Evolutionary conservation across 1,284 basidiomycete species (phyloP).

Genomic region (Singerocomus inundabilis): DNA sequence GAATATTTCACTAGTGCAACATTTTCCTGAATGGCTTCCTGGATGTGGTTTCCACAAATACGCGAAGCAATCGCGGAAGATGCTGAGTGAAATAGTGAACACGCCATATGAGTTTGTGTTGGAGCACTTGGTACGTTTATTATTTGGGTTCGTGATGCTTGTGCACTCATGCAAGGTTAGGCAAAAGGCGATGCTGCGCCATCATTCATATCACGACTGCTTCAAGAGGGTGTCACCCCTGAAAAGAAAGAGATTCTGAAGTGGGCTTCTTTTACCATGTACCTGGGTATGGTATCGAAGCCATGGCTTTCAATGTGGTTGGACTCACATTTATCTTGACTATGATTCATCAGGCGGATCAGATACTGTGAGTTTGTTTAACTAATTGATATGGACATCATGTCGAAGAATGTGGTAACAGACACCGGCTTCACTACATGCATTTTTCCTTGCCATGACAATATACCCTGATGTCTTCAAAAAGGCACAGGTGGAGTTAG

Average conservation of each 20-base stretch:
- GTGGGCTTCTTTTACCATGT: slow-evolving; percentile 18
- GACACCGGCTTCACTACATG: slow-evolving; percentile 42
- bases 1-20: slow-evolving; percentile 27
- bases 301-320: background rate
- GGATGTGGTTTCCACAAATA: slow-evolving; percentile 43
- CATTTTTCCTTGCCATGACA: slow-evolving; percentile 31
- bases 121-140: slow-evolving; percentile 34
- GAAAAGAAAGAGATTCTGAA: slow-evolving; percentile 19
- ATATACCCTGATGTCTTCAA: slow-evolving; percentile 11
- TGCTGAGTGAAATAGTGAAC: slow-evolving; percentile 33
- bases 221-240: slow-evolving; percentile 4
- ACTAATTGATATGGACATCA: slow-evolving; percentile 13
- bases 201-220: slow-evolving; percentile 36
- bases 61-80: slow-evolving; percentile 37
- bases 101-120: slow-evolving; percentile 37
- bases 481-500: slow-evolving; percentile 17
- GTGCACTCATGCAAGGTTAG: slow-evolving; percentile 22
- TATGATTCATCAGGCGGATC: slow-evolving; percentile 19
- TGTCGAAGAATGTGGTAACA: background rate
- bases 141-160: background rate
- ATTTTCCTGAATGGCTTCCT: slow-evolving; percentile 48
- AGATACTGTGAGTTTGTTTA: slow-evolving; percentile 10
- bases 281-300: slow-evolving; percentile 11
- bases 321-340: background rate
- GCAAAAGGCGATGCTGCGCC: slow-evolving; percentile 36